Base-by-base conservation (phyloP, 495 filamentous ascomycete species). In the Viridothelium virens region DNA sequence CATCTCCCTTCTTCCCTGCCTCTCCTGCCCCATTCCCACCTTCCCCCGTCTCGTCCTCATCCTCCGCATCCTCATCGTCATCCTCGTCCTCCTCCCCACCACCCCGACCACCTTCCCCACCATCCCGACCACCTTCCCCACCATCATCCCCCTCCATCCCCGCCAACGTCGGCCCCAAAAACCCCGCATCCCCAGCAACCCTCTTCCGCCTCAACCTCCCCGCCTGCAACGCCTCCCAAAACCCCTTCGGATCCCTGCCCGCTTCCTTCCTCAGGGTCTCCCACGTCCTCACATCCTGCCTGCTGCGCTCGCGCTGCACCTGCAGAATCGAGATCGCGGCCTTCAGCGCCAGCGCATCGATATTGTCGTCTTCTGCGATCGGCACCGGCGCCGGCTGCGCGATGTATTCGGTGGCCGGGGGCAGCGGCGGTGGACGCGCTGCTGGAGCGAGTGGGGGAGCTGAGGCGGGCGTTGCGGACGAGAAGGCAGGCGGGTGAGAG, bases 291-390 rank as follows among this genome's bases (percentile, higher is more conserved):
- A 96, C 85, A 74, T 96, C 91, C 25, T 81, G 79, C n/a, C 84
- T 72, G 16, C 87, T 87, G 74, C 89, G 89, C 68, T 86, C 83
- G 59, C 87, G 88, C 77, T 96, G 92, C 56, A 94, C 77, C 77
- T 93, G 90, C 39, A 96, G 79, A 56, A 95, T 86, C 2, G 87
- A 85, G 69, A 96, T 89, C 2, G 91, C 88, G 31, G 87, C 86
- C 46, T 86, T 84, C 37, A 96, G 80, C 2, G 92, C 92, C 33
- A 95, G 87, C 1, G 86, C 91, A 78, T 96, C 92, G 3, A 90
- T 85, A 70, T 95, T 95, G 61, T 84, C 80, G 68, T 86, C 87
- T 74, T 91, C 87, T 65, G 85, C 84, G 70, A 96, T 86, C 11
- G 91, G 87, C 12, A 84, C 79, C 0, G 87, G 78, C 4, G 53